These are phyloP conservation scores for Sarocladium kiliense DNA, from an alignment of 2,329 filamentous ascomycete species.

Conservation along the genomic window DNA sequence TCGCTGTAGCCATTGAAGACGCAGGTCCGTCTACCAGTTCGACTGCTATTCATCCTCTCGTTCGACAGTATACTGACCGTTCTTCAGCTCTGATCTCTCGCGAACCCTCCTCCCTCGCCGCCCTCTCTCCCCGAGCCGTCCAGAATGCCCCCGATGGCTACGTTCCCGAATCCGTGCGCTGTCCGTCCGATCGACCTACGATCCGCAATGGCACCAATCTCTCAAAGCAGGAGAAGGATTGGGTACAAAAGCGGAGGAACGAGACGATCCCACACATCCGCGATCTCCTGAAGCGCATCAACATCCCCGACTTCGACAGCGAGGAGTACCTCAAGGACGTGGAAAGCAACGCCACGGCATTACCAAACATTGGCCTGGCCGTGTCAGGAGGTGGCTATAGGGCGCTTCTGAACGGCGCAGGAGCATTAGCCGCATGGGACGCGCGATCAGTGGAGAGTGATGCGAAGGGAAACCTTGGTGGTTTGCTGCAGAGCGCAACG, in stretches of 20 bases:
- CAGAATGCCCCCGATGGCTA: constrained; percentile 50
- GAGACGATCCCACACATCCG: constrained; percentile 72
- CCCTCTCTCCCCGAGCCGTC: constrained; percentile 21
- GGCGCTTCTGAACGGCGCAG: constrained; percentile 79
- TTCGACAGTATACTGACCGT: too few relatives aligned
- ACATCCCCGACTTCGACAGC: constrained; percentile 77
- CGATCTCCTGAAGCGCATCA: constrained; percentile 64
- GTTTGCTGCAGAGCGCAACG: constrained; percentile 73
- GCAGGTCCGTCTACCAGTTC: background rate
- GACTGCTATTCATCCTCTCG: too few relatives aligned
- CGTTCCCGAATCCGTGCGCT: constrained; percentile 61
- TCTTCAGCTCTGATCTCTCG: constrained; percentile 2
- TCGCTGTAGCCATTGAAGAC: background rate
- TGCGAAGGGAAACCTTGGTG: constrained; percentile 63
- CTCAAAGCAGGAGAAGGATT: constrained; percentile 65
- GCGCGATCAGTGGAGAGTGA: constrained; percentile 51
- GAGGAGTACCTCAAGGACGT: constrained; percentile 55
- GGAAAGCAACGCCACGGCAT: constrained; percentile 24
- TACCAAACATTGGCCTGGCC: constrained; percentile 65
- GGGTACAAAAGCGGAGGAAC: constrained; percentile 66
- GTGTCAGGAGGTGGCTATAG: constrained; percentile 82
- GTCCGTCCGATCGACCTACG: constrained; percentile 63
- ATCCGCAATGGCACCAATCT: constrained; percentile 59
- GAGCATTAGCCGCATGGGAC: constrained; percentile 75
- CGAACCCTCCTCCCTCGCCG: constrained; percentile 9